These are phyloP conservation scores for Epichloe sp. DNA, from an alignment of 2,329 filamentous ascomycete genomes.

Conservation along the genomic window DNA sequence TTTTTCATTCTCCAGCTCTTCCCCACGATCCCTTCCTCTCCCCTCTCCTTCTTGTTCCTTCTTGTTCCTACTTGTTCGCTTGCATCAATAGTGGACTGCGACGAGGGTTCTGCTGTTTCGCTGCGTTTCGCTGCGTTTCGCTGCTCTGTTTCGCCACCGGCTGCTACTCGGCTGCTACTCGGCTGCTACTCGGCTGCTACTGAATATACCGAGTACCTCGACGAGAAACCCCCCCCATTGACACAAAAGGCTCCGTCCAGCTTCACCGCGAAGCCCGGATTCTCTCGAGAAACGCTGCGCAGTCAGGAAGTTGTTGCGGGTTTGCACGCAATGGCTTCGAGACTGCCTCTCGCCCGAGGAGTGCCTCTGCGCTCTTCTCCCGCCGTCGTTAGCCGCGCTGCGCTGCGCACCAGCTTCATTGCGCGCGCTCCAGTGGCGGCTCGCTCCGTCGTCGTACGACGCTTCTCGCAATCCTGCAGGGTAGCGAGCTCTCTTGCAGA, in stretches of 20 bases:
- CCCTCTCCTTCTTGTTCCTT: not conserved
- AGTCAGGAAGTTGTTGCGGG: not conserved
- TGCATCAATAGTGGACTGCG: not conserved
- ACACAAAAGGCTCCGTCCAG: not conserved
- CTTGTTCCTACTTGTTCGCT: not conserved
- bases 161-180: not conserved
- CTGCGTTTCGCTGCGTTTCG: not conserved
- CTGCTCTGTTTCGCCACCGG: not conserved
- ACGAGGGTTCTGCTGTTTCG: not conserved
- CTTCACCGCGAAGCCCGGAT: not conserved
- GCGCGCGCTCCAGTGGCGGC: constrained; percentile 5
- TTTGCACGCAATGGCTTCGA: constrained; percentile 14
- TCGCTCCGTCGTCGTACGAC: constrained; percentile 3
- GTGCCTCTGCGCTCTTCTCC: constrained; percentile 10
- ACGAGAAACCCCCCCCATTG: not conserved
- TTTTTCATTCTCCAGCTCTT: not conserved
- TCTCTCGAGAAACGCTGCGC: not conserved
- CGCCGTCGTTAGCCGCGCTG: constrained; percentile 6
- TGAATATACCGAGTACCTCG: too few species aligned
- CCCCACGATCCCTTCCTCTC: not conserved
- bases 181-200: not conserved
- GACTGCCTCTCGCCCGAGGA: constrained; percentile 13
- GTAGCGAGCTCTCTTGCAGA: constrained; percentile 5
- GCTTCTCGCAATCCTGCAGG: constrained; percentile 9
- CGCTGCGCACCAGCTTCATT: constrained; percentile 1